Evolutionary conservation across 2,329 filamentous ascomycete species (phyloP), one percentile per base, ranked within the genome.

Genomic region (Verticillium nonalfalfae): DNA sequence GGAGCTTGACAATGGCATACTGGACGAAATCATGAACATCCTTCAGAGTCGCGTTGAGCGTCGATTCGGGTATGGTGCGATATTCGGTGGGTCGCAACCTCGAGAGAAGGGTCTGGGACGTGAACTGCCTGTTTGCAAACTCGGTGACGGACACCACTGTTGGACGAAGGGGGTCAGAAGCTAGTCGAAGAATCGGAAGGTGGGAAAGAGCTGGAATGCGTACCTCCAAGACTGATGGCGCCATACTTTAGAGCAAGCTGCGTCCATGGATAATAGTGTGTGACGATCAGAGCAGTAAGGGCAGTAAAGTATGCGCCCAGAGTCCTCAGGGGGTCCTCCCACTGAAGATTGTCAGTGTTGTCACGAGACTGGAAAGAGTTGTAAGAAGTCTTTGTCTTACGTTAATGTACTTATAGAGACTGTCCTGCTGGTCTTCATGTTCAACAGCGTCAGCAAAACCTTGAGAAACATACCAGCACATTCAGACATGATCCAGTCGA

Each of bases 371-470:
- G 4, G 10, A 31, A 31, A 31, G 6, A 9, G 7, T 21, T 1
- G 7, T 10, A 11, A n/a, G 15, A 1, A 7, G 3, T 9, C 4
- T 4, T 2, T 14, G 5, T 45, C 52, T 52, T 26, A 59, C 61
- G 34, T 50, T 63, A 59, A 63, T 58, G 13, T 63, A 61, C 10
- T 56, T 57, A 52, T 63, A 63, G 56, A 63, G 39, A 21, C 61
- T 61, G n/a, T 63, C 61, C 34, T 56, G 52, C 11, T 59, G 59
- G 35, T 60, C 61, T 62, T 33, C n/a, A 52, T 7, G 18, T n/a
- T 9, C 18, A 7, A 11, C 39, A 21, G 2, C 3, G 18, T 52
- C 18, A 52, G 45, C 45, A 18, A 31, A 31, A 31, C 4, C 5
- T 4, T 3, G 26, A 31, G 26, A 31, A 1, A 31, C 26, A 9